Base-by-base conservation (phyloP, 1,284 basidiomycete genomes). In the Lignosus rhinocerotis region DNA sequence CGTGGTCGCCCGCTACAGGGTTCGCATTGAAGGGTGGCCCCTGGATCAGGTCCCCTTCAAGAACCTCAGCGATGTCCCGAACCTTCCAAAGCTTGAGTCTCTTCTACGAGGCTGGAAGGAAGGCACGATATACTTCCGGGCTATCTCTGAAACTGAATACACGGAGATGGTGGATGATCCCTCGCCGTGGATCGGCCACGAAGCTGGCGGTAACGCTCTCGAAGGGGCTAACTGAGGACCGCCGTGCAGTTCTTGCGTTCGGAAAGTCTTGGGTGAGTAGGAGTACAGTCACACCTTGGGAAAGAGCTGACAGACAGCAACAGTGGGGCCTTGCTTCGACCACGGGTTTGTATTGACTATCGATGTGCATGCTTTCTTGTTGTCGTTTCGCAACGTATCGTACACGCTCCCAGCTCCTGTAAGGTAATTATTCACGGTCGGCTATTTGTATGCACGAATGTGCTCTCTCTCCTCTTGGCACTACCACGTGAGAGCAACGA, bases 11-110 rank as follows among this genome's bases (percentile, higher is more conserved):
- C 68, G 69, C 47, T 72, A 72, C 54, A 64, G 61, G 42, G 70
- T 73, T 38, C 60, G 69, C 60, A 69, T 73, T 59, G 67, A 67
- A 49, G 70, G 70, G 19, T 72, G 70, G 72, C 70, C 72, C 30
- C 56, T 69, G 45, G 53, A 59, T 10, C 68, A 72, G 14, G 66
- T 72, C 39, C 69, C 68, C n/a, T 72, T 73, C 66, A 66, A 66
- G 56, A 73, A 73, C 59, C 65, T 73, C 10, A 69, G 67, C 64
- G 67, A 72, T 58, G 66, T 73, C 31, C 67, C 71, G n/a, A 72
- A 72, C 62, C 59, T 71, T 6, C 63, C 65, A 30, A 70, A 68
- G 64, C 62, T 72, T 10, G 71, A 72, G 50, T 54, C 65, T 11
- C 66, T 72, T 14, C 56, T 69, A 19, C 58, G 51, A 32, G 67